Base-by-base conservation (phyloP, 2,329 filamentous ascomycete genomes). In the Arthrinium puccinioides region DNA sequence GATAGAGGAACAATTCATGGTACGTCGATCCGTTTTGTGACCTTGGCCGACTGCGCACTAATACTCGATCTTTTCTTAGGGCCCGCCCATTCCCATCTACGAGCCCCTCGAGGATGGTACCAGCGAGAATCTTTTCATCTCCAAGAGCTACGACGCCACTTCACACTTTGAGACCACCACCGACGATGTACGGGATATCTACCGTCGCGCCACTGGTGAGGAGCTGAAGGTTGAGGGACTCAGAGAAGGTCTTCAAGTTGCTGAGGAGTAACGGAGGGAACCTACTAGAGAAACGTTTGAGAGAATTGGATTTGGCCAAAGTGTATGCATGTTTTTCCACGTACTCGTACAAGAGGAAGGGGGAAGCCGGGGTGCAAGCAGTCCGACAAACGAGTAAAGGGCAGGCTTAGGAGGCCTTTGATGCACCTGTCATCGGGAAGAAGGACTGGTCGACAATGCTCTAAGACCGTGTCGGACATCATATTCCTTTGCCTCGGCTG, bases 1-100 rank as follows among this genome's bases (percentile, higher is more conserved):
- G 61, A 92, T 96, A 46, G 89, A 97, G 68, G 92, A 97, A 76
- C 89, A 88, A 63, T 98, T 97, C 68, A 88, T 95, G 84, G 86
- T 79, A 64, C 49, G 67, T 48, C 13, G 14, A 14, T 16, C 16
- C 21, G 18, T 10, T 31, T 14, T 23, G n/a, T n/a, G n/a, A n/a
- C n/a, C 16, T 2, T 27, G 27, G 33, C 11, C 31, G 28, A 21
- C 16, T 25, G 11, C 21, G 25, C 11, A 21, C 14, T 4, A 19
- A 37, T 7, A 33, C n/a, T 21, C 20, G 24, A 37, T 13, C 35
- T 34, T 33, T 32, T 13, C 18, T 23, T 33, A 80, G 75, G 76
- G 87, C 19, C 69, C 87, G 21, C 87, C 92, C 14, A 95, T 96
- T 49, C 89, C 92, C 37, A 75, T 98, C 44, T 97, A 96, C 63